Base-by-base conservation (phyloP, 805 yeast species). In the Cyberlindnera amylophila region DNA sequence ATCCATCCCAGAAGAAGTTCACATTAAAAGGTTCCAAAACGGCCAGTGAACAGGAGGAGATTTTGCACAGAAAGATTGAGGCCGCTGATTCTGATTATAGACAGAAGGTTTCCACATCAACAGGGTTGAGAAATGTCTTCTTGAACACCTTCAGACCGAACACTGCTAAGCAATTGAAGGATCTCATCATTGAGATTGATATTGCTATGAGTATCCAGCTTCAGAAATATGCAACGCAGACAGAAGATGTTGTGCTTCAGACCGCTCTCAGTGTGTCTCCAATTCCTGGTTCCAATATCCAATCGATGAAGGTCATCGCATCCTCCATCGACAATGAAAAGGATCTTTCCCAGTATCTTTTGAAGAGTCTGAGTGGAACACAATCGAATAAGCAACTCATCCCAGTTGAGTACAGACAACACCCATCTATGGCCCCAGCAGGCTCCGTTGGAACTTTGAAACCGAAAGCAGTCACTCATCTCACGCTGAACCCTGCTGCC, bases 161-260 rank as follows among this genome's bases (percentile, higher is more conserved):
- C 44, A 75, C 77, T 31, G 79, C 87, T 6, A 75, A 77, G 46
- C 81, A 79, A 49, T 70, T 93, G 47, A 85, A 82, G 58, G 82
- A 86, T 58, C 69, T 88, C 49, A 81, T 89, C 43, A 69, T 90
- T 49, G 97, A 91, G 63, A 74, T 87, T 58, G 98, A 93, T 63
- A 79, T 87, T 37, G 98, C 97, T 9, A 69, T 91, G 72, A 79
- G 87, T 47, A 78, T 90, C 39, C 96, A 91, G 63, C 69, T 93
- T 42, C 91, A 86, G 54, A 88, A 89, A 58, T 91, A 83, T 62
- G 82, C 97, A 4, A 86, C 91, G 24, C 84, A 87, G 73, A 77
- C 81, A 39, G 98, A 91, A 64, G 86, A 87, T 16, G 72, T 86
- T 43, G 74, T 86, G 14, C 75, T 93, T 66, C 89, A 90, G 56